These are phyloP conservation scores for Cyclotella kingstonii DNA, from an alignment of 108 stramenopile genomes.

Conservation along the genomic window DNA sequence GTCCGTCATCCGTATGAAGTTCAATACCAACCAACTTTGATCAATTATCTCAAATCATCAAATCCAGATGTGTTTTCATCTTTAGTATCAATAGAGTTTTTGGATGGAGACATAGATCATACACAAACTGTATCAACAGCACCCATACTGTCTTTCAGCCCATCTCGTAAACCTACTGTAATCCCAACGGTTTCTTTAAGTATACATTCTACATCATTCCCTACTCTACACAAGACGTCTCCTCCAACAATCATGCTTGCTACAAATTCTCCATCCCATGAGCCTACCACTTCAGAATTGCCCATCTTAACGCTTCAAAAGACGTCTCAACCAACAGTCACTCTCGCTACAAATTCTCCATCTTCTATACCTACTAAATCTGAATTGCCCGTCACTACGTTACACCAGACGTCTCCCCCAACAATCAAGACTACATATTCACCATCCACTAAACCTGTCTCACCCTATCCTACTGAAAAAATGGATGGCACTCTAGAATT, in stretches of 20 bases:
- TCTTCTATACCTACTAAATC: too few relatives aligned
- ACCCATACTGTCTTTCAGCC: neutral
- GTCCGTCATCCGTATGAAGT: slow-evolving; percentile 28
- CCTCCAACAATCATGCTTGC: slow-evolving; percentile 4
- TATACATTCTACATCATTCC: neutral
- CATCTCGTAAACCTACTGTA: neutral
- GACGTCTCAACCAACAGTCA: too few relatives aligned
- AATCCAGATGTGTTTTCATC: slow-evolving; percentile 24
- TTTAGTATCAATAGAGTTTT: slow-evolving; percentile 15
- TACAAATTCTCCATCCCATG: slow-evolving; percentile 1
- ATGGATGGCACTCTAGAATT: neutral
- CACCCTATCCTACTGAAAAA: neutral
- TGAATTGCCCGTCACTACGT: too few relatives aligned
- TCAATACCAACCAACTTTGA: slow-evolving; percentile 10
- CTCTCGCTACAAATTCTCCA: too few relatives aligned
- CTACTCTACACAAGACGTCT: neutral
- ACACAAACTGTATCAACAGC: neutral
- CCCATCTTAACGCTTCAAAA: too few relatives aligned
- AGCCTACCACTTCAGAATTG: too few relatives aligned
- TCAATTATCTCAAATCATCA: slow-evolving; percentile 23
- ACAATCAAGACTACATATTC: too few relatives aligned
- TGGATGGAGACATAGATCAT: slow-evolving; percentile 9
- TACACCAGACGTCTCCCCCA: too few relatives aligned
- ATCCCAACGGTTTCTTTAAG: neutral
- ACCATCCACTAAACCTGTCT: too few relatives aligned